Evolutionary conservation across 1,284 basidiomycete species (phyloP), one percentile per base, ranked within the genome.

Genomic region (Chalciporus sp.): DNA sequence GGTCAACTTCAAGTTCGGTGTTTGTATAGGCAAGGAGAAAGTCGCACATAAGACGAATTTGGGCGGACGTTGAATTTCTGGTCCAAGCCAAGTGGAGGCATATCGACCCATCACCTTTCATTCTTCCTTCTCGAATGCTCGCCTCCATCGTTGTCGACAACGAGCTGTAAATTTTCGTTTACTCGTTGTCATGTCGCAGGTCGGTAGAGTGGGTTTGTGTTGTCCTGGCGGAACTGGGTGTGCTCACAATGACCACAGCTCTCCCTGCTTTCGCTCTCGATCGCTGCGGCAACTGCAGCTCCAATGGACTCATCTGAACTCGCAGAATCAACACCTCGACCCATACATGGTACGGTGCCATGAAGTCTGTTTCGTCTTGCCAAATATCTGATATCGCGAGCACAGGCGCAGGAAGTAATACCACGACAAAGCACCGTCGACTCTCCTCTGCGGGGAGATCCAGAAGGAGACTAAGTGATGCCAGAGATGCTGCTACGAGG

Each of bases 381-480:
- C 41, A 47, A 16, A 35, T n/a, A 9, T 42, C 55, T 55, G 39
- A 42, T 42, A 50, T 47, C 51, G 4, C 41, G 26, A 12, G 4
- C 60, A 41, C 52, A 72, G 57, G 65, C 51, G 42, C 69, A 49
- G 68, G 69, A 28, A 72, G 64, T 60, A 68, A 55, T 55, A 65
- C 67, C 45, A 71, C 69, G 17, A 59, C 68, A 50, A 81, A 82
- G 69, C 82, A 86, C 55, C 85, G 89, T 51, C 75, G 88, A 28
- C 71, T 88, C 35, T 84, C 86, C 14, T 88, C 86, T 0, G 79
- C 82, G 9, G 84, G 86, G 14, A 84, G 86, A 71, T 75, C 81
- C 11, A 81, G 81, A 65, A 78, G 87, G 61, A 77, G 88, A 55
- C 68, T 88, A 61, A 89, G 86, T 68, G 88, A 91, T 68, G 88